These are phyloP conservation scores for Pleurotus pulmonarius DNA, from an alignment of 768 basidiomycete genomes.

Conservation along the genomic window DNA sequence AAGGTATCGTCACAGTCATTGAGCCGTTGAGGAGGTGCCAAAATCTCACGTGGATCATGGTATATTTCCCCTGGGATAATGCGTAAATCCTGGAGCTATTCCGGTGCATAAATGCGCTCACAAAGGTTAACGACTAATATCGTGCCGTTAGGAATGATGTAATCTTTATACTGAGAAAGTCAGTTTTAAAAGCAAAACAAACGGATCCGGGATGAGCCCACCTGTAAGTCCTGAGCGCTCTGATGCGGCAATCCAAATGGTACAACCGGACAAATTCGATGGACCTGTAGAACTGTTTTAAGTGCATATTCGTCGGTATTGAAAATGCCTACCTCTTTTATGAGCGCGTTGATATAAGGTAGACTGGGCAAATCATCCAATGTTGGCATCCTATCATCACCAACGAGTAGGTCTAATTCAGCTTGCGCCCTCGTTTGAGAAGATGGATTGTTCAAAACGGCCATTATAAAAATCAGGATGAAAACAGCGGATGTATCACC, in stretches of 20 bases:
- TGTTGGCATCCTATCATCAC: constrained; percentile 6
- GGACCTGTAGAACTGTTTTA: neutral
- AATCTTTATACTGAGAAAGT: constrained; percentile 21
- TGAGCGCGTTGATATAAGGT: constrained; percentile 13
- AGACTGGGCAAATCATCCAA: constrained; percentile 8
- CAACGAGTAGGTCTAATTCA: constrained; percentile 16
- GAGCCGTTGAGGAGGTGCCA: neutral
- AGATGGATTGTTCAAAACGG: constrained; percentile 14
- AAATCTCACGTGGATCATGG: neutral
- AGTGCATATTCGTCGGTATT: no score
- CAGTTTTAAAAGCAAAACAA: constrained; percentile 17
- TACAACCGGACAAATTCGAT: constrained; percentile 8
- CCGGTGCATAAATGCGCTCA: constrained; percentile 13
- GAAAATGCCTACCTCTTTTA: constrained; percentile 4
- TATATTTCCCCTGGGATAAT: neutral
- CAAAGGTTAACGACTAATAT: constrained; percentile 30
- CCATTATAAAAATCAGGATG: constrained; percentile 9
- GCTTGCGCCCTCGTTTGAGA: constrained; percentile 12
- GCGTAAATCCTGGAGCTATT: neutral
- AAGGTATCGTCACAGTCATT: neutral
- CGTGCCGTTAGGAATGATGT: constrained; percentile 31
- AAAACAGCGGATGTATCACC: neutral
- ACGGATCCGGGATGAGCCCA: neutral
- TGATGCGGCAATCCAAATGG: constrained; percentile 14
- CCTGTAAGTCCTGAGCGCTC: constrained; percentile 4